Percentiles rank a stretch among this genome's conserved stretches.
phyloP scores from a whole-genome alignment of 306 rosid species.

The Astragalus membranaceus region DNA sequence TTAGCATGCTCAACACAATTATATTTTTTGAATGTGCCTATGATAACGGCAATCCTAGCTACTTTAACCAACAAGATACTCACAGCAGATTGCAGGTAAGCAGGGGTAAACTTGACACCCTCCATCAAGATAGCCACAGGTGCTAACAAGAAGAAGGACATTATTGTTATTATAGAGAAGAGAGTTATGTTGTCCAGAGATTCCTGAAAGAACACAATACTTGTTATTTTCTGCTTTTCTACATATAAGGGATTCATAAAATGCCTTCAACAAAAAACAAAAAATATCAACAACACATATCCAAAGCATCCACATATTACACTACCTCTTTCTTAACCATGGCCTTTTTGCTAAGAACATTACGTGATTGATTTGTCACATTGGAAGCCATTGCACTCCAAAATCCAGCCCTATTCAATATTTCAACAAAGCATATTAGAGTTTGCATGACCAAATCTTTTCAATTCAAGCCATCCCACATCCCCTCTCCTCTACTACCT shows the following conservation, averaged over 20 bases:
- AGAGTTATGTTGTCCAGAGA: constrained; percentile 91
- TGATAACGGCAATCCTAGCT: neutral
- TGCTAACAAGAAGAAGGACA: constrained; percentile 83
- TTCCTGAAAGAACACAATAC: constrained; percentile 52
- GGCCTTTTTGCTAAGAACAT: constrained; percentile 94
- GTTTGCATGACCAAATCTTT: neutral
- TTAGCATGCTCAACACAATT: neutral
- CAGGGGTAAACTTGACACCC: constrained; percentile 86
- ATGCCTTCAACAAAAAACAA: too few relatives aligned
- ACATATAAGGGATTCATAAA: neutral
- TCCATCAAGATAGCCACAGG: constrained; percentile 80
- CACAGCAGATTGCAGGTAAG: constrained; percentile 69
- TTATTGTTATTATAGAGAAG: constrained; percentile 84
- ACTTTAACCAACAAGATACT: constrained; percentile 35
- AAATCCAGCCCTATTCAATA: constrained; percentile 78
- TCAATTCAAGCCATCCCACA: neutral
- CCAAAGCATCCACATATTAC: constrained; percentile 5
- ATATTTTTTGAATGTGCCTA: constrained; percentile 6
- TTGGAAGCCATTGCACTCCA: constrained; percentile 99
- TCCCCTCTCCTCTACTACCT: neutral
- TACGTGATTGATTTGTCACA: constrained; percentile 88
- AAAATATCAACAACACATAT: neutral
- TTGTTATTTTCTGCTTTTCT: neutral
- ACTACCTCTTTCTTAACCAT: constrained; percentile 84
- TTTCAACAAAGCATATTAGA: constrained; percentile 20